Evolutionary conservation across 2,329 filamentous ascomycete species (phyloP).

Genomic region (Phyllosticta citriasiana): DNA sequence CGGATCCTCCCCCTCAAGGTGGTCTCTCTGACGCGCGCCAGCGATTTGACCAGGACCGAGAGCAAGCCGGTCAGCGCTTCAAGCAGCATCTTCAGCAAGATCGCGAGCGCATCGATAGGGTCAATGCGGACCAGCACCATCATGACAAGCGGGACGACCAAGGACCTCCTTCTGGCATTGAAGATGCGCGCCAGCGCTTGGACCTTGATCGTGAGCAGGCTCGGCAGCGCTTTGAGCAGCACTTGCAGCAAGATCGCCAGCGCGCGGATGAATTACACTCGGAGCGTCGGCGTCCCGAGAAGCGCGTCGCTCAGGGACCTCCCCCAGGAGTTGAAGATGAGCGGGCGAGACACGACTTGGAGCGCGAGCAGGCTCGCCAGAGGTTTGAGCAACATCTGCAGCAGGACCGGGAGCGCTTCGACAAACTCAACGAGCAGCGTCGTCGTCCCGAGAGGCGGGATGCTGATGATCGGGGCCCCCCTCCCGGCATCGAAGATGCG

Average conservation of each 20-base stretch:
- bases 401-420: neutral
- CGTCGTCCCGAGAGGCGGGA: neutral
- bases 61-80: neutral
- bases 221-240: neutral
- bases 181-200: neutral
- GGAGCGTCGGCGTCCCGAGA: neutral
- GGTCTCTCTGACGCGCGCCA: neutral
- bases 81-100: neutral
- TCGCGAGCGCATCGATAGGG: neutral
- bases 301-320: neutral
- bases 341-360: neutral
- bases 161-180: neutral
- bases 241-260: neutral
- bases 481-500: neutral
- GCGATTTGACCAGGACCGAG: neutral
- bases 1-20: neutral
- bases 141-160: neutral
- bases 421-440: neutral
- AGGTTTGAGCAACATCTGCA: neutral
- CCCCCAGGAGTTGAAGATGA: neutral
- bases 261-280: neutral
- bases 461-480: neutral
- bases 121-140: neutral
- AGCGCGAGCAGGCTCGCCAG: neutral
- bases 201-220: neutral